Evolutionary conservation across 2,329 filamentous ascomycete species (phyloP).

Genomic region (Penicillium polonicum): DNA sequence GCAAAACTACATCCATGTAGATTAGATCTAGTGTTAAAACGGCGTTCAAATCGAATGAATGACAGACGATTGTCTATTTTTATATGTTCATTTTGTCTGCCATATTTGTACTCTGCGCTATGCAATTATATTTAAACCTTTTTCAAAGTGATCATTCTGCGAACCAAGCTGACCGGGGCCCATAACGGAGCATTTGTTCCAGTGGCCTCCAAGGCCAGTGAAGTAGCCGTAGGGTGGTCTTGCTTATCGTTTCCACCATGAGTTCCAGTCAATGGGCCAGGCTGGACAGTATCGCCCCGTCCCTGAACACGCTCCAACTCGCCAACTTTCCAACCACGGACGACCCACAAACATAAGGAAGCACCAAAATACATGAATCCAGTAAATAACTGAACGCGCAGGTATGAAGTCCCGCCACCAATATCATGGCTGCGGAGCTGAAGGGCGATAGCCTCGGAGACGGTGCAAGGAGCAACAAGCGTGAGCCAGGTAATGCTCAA

Average conservation of each 20-base stretch:
- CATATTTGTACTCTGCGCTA: background rate
- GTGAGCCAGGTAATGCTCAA: conserved; percentile 61
- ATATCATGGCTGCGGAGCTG: conserved; percentile 49
- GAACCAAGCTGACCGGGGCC: conserved; percentile 29
- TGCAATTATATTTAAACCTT: conserved; percentile 26
- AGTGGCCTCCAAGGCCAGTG: conserved; percentile 1
- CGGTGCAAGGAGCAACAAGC: conserved; percentile 53
- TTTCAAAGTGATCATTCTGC: conserved; percentile 33
- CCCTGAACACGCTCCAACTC: conserved; percentile 26
- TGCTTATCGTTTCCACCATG: conserved; percentile 13
- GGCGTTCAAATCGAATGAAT: conserved; percentile 10
- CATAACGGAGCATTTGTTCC: conserved; percentile 20
- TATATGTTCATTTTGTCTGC: background rate
- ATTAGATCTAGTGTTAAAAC: conserved; percentile 12
- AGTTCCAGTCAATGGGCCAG: conserved; percentile 17
- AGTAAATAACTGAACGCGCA: conserved; percentile 54
- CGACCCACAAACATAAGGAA: conserved; percentile 48
- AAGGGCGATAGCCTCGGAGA: conserved; percentile 58
- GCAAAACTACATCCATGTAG: conserved; percentile 14
- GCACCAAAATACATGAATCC: conserved; percentile 61
- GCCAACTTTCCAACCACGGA: conserved; percentile 43
- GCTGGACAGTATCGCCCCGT: conserved; percentile 10
- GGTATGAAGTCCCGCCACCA: conserved; percentile 32
- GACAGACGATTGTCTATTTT: background rate
- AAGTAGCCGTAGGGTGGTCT: conserved; percentile 1